Conservation (phyloP, 2,329 filamentous ascomycete genomes). For the Septoria linicola region DNA sequence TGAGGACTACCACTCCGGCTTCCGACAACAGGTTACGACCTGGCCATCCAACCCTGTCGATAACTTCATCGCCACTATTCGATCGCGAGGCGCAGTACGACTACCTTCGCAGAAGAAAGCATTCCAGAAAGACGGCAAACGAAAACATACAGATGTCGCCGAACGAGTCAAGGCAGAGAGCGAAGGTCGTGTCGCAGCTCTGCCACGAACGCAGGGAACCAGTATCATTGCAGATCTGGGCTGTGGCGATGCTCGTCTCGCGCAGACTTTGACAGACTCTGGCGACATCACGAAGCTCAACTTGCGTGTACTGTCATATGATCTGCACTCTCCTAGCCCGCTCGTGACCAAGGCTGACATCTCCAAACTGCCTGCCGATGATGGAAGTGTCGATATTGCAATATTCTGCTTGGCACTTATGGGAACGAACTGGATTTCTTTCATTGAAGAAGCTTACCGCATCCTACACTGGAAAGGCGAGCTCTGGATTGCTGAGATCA, state of each 20-base stretch:
- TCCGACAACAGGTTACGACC: slow-evolving; percentile 88
- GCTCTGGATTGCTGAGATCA: slow-evolving; percentile 96
- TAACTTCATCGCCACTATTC: slow-evolving; percentile 72
- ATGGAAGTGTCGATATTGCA: slow-evolving; percentile 77
- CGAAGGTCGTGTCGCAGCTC: slow-evolving; percentile 42
- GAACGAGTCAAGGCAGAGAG: slow-evolving; percentile 11
- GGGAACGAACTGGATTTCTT: slow-evolving; percentile 98
- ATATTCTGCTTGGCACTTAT: slow-evolving; percentile 97
- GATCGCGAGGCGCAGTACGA: slow-evolving; percentile 60
- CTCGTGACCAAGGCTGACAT: slow-evolving; percentile 89
- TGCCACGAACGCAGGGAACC: slow-evolving; percentile 69
- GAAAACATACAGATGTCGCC: slow-evolving; percentile 42
- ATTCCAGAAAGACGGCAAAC: slow-evolving; percentile 35
- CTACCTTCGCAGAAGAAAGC: slow-evolving; percentile 37
- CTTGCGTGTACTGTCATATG: slow-evolving; percentile 77
- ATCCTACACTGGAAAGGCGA: slow-evolving; percentile 91
- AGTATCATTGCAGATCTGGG: slow-evolving; percentile 88
- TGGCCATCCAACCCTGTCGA: slow-evolving; percentile 98
- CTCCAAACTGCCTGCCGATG: slow-evolving; percentile 71
- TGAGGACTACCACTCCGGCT: slow-evolving; percentile 91
- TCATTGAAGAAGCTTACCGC: slow-evolving; percentile 93
- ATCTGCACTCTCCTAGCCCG: slow-evolving; percentile 73
- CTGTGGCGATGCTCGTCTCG: slow-evolving; percentile 85
- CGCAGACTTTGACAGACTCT: slow-evolving; percentile 61
- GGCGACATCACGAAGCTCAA: slow-evolving; percentile 63